A percentile compares a stretch with the other conserved stretches of the same genome.
These are phyloP conservation scores for Fusarium ambrosium DNA, from an alignment of 2,329 filamentous ascomycete genomes.

Conservation along the genomic window DNA sequence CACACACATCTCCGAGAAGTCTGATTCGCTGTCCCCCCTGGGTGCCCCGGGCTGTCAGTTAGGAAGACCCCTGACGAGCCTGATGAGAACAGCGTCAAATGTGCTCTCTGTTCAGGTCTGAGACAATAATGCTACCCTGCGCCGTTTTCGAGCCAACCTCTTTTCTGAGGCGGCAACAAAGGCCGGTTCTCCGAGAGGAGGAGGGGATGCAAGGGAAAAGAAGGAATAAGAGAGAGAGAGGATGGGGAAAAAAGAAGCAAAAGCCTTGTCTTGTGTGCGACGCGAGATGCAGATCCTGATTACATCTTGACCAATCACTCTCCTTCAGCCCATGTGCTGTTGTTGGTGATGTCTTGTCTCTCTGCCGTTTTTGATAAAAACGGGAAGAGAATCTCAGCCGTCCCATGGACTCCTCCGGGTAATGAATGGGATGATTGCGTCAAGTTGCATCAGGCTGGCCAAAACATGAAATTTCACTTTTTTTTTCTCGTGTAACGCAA, in stretches of 20 bases:
- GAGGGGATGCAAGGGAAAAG: slow-evolving; percentile 2
- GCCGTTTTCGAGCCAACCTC: neutral
- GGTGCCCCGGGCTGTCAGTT: neutral
- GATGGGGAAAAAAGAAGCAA: neutral
- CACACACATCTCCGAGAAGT: neutral
- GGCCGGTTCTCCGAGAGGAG: neutral
- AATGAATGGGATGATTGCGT: neutral
- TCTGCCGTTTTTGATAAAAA: neutral
- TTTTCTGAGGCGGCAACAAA: slow-evolving; percentile 5
- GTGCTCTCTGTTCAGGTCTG: neutral
- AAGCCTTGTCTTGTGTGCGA: neutral
- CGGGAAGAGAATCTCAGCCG: neutral
- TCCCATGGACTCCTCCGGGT: neutral
- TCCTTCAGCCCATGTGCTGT: neutral
- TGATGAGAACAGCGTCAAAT: neutral
- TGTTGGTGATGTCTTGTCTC: neutral
- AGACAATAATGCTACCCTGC: slow-evolving; percentile 1
- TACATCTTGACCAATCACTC: neutral
- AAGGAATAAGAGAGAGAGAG: neutral
- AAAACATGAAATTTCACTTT: neutral
- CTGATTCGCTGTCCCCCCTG: neutral
- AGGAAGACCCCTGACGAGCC: neutral
- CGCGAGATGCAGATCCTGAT: neutral
- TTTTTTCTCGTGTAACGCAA: neutral
- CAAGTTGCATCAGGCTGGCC: neutral